Base-by-base conservation (phyloP, 352 stramenopile genomes). In the Achlya hypogyna region DNA sequence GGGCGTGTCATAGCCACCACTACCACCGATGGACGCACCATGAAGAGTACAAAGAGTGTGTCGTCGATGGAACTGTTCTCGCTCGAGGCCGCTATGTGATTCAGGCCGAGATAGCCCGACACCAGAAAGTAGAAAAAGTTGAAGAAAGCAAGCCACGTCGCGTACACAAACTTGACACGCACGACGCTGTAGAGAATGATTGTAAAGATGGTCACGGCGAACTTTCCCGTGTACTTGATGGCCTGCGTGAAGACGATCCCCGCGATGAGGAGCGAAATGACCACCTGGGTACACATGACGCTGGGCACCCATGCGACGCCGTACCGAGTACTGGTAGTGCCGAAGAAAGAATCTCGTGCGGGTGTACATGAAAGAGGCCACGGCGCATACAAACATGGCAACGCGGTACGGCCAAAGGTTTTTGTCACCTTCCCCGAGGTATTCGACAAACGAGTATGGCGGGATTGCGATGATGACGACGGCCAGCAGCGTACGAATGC, bases 131-230 rank as follows among this genome's bases (percentile, higher is more conserved):
- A 94, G 64, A 91, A 89, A 16, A 88, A 85, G 43, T 94, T 94
- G 78, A 84, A 91, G 20, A 90, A 72, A 16, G 82, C 86, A 0
- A 94, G 68, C 20, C 82, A 73, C 10, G 91, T 54, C 0, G 85
- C 85, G 53, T 90, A 91, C 5, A 94, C 70, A 53, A 94, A 91
- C 52, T 94, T 94, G 56, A 91, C 82, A 20, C 85, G 83, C 35
- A 92, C 84, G 29, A 93, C 84, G 23, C 88, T 80, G 32, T 93
- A 93, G 3, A 95, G 74, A 8, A 77, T 78, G 8, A 93, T 82
- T 0, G 84, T 83, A 70, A 90, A 93, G 16, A 95, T 69, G 0
- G 84, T 85, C 0, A 85, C 81, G 10, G 83, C 84, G 25, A 95
- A 93, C 20, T 89, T 89, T 20, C 86, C 86, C 0, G 83, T 90